These are phyloP conservation scores for Phalaenopsis equestris DNA, from an alignment of 106 monocot species.

Conservation along the genomic window DNA sequence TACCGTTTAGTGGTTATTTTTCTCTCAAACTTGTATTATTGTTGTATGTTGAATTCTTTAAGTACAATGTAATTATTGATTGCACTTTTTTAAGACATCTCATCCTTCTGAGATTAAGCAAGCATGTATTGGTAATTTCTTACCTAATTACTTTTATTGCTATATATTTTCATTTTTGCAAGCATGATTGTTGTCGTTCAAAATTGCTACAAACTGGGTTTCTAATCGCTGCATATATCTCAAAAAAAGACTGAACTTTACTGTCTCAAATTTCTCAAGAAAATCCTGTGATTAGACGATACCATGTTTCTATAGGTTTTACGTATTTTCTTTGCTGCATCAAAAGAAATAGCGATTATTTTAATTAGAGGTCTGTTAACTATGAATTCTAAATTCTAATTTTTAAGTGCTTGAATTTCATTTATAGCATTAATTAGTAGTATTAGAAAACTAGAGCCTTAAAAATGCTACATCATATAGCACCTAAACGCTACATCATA, in stretches of 20 bases:
- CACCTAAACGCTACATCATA: background rate
- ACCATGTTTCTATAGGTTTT: background rate
- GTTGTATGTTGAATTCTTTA: background rate
- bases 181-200: background rate
- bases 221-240: background rate
- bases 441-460: background rate
- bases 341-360: background rate
- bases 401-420: background rate
- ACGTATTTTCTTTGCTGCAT: background rate
- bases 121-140: background rate
- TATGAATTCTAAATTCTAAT: background rate
- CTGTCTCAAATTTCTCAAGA: background rate
- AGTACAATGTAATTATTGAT: background rate
- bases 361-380: background rate
- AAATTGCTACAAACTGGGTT: background rate
- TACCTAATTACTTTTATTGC: background rate
- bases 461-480: background rate
- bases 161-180: background rate
- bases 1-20: background rate
- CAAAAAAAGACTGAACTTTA: background rate
- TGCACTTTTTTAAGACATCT: background rate
- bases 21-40: background rate
- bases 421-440: background rate
- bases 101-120: background rate
- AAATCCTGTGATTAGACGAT: background rate